phyloP scores from a whole-genome alignment of 768 basidiomycete species.

The Suillus bovinus region DNA sequence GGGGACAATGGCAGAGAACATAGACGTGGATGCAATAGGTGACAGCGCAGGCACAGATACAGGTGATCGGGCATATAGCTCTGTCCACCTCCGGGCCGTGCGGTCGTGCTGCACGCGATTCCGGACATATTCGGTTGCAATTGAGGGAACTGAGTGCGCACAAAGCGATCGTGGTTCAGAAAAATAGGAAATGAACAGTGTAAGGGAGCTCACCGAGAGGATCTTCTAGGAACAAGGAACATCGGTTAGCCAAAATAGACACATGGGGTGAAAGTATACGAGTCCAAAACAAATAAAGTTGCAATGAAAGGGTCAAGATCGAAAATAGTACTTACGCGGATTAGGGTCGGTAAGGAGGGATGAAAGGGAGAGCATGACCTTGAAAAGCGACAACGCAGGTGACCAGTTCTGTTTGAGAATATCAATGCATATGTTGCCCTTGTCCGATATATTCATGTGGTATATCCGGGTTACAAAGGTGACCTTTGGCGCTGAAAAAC shows the following conservation, averaged over 20 bases:
- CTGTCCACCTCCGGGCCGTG: slow-evolving; percentile 79
- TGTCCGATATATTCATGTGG: slow-evolving; percentile 87
- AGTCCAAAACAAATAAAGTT: neutral
- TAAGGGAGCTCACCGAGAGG: slow-evolving; percentile 55
- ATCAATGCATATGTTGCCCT: slow-evolving; percentile 82
- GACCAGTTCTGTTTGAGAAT: slow-evolving; percentile 95
- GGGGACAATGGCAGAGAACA: neutral
- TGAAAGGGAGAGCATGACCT: slow-evolving; percentile 91
- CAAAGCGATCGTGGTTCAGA: neutral
- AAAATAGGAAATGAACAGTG: neutral
- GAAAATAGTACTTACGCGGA: slow-evolving; percentile 59
- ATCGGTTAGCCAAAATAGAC: slow-evolving; percentile 8
- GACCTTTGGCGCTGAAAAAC: slow-evolving; percentile 81
- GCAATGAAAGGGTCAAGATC: neutral
- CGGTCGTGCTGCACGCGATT: slow-evolving; percentile 72
- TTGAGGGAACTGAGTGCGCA: slow-evolving; percentile 58
- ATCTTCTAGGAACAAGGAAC: slow-evolving; percentile 47
- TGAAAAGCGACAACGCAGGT: slow-evolving; percentile 89
- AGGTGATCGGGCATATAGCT: slow-evolving; percentile 61
- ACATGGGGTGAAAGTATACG: slow-evolving; percentile 6
- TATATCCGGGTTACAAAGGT: slow-evolving; percentile 79
- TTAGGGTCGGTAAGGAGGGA: slow-evolving; percentile 94
- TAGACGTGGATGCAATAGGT: neutral
- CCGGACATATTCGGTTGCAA: slow-evolving; percentile 67
- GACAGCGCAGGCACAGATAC: slow-evolving; percentile 25